Base-by-base conservation (phyloP, 1,284 basidiomycete species). In the Ceratobasidium sp. region DNA sequence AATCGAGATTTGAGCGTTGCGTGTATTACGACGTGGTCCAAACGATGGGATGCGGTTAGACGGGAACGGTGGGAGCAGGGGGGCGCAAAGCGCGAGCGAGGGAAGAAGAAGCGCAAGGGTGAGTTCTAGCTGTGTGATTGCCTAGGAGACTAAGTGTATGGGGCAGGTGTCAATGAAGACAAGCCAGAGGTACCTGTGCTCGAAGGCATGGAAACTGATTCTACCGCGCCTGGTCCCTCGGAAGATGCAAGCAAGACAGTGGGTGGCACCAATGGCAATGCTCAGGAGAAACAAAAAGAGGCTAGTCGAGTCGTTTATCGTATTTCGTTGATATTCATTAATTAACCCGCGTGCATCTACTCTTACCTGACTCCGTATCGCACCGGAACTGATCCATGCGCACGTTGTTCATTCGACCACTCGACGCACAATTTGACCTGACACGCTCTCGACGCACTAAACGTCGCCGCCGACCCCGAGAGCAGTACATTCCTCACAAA, bases 1-100 rank as follows among this genome's bases (percentile, higher is more conserved):
- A 99, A 99, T 80, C 86, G 97, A 49, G 96, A 99, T 79, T 79
- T 95, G 65, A 94, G 92, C 73, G 90, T 97, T 38, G 91, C 95
- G 6, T 91, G 90, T 72, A 98, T 99, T 71, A 84, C 86, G 17
- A 86, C 88, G 0, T 97, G 94, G 93, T 88, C 89, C 71, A 88
- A 95, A 74, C 82, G 88, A 49, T 75, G 88, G 72, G 87, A 94
- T 76, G 84, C 81, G 73, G 82, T 84, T 71, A 90, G 90, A 78
- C 84, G 87, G 76, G 82, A 80, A 71, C 85, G 83, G 75, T 90
- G 87, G 83, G 82, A 80, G 74, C 81, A 79, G 64, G 79, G 76
- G 58, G 79, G 79, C 77, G 80, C 79, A 76, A 78, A 69, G 72
- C 70, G 77, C 71, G 75, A 77, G 31, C 76, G 72, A 1, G 74